Evolutionary conservation across 768 basidiomycete genomes (phyloP).

Genomic region (Naganishia antarctica): DNA sequence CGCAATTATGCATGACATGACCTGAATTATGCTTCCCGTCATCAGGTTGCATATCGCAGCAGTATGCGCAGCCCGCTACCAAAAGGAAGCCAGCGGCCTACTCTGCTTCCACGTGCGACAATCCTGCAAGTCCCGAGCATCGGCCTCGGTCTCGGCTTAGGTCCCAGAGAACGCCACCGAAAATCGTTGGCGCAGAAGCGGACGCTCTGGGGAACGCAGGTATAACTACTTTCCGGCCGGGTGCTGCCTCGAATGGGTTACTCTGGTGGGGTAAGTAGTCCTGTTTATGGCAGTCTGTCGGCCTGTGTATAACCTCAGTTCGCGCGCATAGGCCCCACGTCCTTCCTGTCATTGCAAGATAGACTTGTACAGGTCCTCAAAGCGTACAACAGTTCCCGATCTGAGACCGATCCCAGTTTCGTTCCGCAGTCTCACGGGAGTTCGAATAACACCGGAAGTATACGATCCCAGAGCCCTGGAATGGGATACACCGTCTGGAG

Average conservation of each 20-base stretch:
- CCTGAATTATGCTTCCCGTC: too few relatives aligned
- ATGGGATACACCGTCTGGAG: constrained; percentile 4
- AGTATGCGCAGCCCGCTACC: not conserved
- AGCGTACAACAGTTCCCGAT: not conserved
- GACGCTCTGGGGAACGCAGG: constrained; percentile 27
- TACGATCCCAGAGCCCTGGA: not conserved
- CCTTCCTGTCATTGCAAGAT: constrained; percentile 20
- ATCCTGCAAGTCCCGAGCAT: not conserved
- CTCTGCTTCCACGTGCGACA: not conserved
- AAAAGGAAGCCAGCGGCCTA: not conserved
- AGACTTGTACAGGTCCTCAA: constrained; percentile 10
- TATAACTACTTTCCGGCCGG: constrained; percentile 18
- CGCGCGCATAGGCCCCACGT: constrained; percentile 1
- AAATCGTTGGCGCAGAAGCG: constrained; percentile 16
- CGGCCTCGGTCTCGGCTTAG: not conserved
- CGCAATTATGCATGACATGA: too few relatives aligned
- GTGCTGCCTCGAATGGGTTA: not conserved
- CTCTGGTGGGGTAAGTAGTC: constrained; percentile 24
- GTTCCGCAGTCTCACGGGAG: not conserved
- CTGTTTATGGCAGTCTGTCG: not conserved
- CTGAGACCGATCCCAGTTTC: constrained; percentile 2
- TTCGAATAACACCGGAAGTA: not conserved
- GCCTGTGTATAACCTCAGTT: not conserved
- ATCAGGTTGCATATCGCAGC: too few relatives aligned
- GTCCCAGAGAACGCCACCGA: not conserved